phyloP scores from a whole-genome alignment of 1,284 basidiomycete genomes.

The Rhizoctonia solani region DNA sequence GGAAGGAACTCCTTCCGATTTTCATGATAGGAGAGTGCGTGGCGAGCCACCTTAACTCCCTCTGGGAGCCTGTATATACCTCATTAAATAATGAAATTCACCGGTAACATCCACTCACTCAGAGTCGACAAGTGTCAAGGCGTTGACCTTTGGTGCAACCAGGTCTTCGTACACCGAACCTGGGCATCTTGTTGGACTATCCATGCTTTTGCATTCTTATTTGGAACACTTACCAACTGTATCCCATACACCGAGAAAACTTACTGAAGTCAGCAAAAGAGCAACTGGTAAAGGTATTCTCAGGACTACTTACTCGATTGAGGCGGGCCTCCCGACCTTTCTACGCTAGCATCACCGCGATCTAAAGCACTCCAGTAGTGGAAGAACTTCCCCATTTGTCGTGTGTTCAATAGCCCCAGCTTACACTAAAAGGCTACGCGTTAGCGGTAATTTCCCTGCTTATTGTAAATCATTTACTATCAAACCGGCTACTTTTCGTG shows the following conservation, averaged over 20 bases:
- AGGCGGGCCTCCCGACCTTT: background rate
- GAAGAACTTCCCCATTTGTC: slow-evolving; percentile 36
- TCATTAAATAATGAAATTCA: background rate
- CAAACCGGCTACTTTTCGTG: slow-evolving; percentile 35
- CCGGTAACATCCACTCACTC: background rate
- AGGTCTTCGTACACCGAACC: slow-evolving; percentile 22
- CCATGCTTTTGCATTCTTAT: background rate
- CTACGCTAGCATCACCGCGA: background rate
- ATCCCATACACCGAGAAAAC: slow-evolving; percentile 23
- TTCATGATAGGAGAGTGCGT: slow-evolving; percentile 27
- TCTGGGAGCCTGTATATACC: slow-evolving; percentile 2
- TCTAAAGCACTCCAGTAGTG: slow-evolving; percentile 31
- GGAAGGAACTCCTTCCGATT: slow-evolving; percentile 28
- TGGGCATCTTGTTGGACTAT: background rate
- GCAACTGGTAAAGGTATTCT: background rate
- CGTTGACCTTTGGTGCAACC: slow-evolving; percentile 20
- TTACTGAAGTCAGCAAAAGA: background rate
- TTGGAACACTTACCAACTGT: background rate
- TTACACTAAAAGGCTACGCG: background rate
- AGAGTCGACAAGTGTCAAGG: slow-evolving; percentile 15
- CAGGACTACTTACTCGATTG: background rate
- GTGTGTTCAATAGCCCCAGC: slow-evolving; percentile 25
- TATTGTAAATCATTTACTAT: too few species aligned
- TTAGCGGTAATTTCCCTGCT: too few species aligned
- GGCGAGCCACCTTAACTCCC: slow-evolving; percentile 15